Percentiles rank a stretch among this genome's conserved stretches.
Conservation (phyloP, 495 filamentous ascomycete genomes). For the Thozetella sp. region DNA sequence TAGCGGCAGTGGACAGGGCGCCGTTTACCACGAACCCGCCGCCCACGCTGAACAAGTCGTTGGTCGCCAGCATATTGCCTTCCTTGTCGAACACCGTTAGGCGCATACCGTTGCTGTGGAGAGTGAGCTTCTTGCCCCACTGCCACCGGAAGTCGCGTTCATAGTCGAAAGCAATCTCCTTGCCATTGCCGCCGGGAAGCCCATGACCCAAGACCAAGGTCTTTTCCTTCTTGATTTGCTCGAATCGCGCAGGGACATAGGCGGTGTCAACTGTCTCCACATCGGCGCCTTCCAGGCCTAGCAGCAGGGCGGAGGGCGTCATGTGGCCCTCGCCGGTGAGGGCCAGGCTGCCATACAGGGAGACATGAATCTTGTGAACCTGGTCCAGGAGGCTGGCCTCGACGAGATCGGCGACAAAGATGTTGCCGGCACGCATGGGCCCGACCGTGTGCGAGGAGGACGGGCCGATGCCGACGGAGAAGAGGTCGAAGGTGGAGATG, state of each 20-base stretch:
- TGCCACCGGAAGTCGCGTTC: constrained; percentile 34
- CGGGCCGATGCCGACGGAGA: constrained; percentile 36
- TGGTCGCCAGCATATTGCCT: constrained; percentile 33
- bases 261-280: constrained; percentile 33
- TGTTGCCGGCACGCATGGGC: constrained; percentile 34
- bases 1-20: constrained; percentile 22
- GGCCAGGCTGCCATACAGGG: constrained; percentile 35
- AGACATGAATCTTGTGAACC: constrained; percentile 32
- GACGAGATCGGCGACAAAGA: constrained; percentile 30
- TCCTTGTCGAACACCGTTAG: constrained; percentile 34
- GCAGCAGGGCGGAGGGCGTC: constrained; percentile 33
- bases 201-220: constrained; percentile 30
- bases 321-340: constrained; percentile 37
- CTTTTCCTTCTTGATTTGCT: constrained; percentile 30
- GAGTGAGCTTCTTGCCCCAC: constrained; percentile 30
- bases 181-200: constrained; percentile 23
- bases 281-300: constrained; percentile 31
- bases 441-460: constrained; percentile 37
- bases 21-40: constrained; percentile 38
- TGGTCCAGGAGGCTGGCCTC: constrained; percentile 28
- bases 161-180: constrained; percentile 33
- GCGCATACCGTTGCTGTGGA: constrained; percentile 39
- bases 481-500: constrained; percentile 36
- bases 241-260: constrained; percentile 32
- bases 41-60: constrained; percentile 35